phyloP scores from a whole-genome alignment of 1,284 basidiomycete genomes.

The Leccinum pachyderme region DNA sequence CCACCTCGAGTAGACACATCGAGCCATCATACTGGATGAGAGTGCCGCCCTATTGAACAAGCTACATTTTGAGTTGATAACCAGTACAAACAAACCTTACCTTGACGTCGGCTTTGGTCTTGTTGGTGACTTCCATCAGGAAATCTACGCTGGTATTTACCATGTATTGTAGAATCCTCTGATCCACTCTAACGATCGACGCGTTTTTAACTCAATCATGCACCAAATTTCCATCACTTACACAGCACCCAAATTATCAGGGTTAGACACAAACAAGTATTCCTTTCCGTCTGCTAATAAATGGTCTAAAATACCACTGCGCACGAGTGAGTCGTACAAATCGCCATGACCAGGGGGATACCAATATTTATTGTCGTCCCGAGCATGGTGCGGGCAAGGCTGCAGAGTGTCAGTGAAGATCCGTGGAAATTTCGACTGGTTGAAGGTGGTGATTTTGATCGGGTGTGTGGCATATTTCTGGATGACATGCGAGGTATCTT shows the following conservation, averaged over 20 bases:
- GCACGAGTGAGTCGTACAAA: constrained; percentile 87
- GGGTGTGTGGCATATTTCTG: constrained; percentile 98
- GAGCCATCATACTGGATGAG: constrained; percentile 94
- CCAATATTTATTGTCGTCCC: constrained; percentile 91
- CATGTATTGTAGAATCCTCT: constrained; percentile 86
- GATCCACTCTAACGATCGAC: constrained; percentile 56
- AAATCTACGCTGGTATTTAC: constrained; percentile 84
- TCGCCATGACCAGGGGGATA: constrained; percentile 99
- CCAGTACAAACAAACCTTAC: constrained; percentile 1
- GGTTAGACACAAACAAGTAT: constrained; percentile 98
- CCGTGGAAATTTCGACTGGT: constrained; percentile 96
- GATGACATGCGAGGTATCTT: constrained; percentile 93
- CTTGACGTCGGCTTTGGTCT: constrained; percentile 97
- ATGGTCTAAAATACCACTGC: constrained; percentile 94
- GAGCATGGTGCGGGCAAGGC: constrained; percentile 62
- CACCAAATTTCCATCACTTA: constrained; percentile 79
- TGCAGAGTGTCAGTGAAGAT: constrained; percentile 92
- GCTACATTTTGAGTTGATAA: not conserved
- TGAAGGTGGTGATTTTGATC: constrained; percentile 89
- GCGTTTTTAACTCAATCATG: constrained; percentile 17
- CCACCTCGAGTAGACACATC: constrained; percentile 92
- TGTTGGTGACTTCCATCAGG: constrained; percentile 98
- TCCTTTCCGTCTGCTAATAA: constrained; percentile 94
- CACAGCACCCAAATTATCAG: constrained; percentile 97
- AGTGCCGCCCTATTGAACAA: constrained; percentile 77